phyloP scores from a whole-genome alignment of 176 grass and related monocot species.

The Carex myosuroides region DNA sequence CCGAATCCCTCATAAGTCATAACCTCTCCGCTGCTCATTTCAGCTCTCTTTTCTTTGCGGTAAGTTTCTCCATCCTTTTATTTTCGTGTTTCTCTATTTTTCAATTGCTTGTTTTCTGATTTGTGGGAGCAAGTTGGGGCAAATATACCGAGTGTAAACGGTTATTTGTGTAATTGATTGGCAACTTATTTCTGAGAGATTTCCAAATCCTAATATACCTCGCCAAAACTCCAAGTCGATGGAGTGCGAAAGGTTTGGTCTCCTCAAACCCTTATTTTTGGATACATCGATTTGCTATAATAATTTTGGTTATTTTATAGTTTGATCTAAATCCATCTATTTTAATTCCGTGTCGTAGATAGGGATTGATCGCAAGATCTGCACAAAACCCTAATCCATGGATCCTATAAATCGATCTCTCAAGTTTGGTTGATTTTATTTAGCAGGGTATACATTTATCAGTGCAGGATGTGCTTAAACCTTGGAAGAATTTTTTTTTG shows the following conservation, averaged over 20 bases:
- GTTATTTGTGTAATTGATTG: background rate
- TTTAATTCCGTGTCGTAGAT: conserved; percentile 10
- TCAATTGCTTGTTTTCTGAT: no score
- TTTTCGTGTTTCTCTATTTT: no score
- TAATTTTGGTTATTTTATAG: background rate
- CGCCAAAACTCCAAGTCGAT: background rate
- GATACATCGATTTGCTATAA: background rate
- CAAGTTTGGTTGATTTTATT: background rate
- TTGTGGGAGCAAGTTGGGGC: no score
- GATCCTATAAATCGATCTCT: background rate
- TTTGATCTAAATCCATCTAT: background rate
- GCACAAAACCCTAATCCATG: background rate
- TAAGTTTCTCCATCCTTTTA: no score
- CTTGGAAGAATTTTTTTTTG: background rate
- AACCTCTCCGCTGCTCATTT: no score
- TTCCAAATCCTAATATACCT: background rate
- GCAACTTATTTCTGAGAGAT: background rate
- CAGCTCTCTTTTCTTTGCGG: no score
- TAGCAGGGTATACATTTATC: background rate
- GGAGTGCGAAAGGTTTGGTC: background rate
- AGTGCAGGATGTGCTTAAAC: background rate
- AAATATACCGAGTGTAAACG: background rate
- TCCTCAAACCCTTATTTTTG: background rate
- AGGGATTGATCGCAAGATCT: background rate
- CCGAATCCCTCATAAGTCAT: no score